Evolutionary conservation across 1,139 yeast genomes (phyloP).

Genomic region (Saccharomyces hybrid): DNA sequence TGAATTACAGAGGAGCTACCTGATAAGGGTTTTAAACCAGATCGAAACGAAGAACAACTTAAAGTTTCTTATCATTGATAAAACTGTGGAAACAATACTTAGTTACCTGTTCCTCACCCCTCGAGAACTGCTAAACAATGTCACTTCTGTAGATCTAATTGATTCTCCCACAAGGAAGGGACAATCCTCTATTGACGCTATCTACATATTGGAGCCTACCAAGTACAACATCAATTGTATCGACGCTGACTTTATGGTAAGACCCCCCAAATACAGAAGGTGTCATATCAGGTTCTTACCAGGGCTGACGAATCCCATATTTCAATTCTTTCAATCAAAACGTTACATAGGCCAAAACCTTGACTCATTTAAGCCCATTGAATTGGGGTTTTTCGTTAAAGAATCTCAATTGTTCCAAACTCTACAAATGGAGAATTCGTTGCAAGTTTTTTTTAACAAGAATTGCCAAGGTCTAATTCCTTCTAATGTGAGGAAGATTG

Average conservation of each 20-base stretch:
- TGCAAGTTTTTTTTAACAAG: slow-evolving; percentile 68
- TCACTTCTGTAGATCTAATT: slow-evolving; percentile 46
- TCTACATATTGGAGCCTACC: slow-evolving; percentile 53
- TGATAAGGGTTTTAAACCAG: slow-evolving; percentile 21
- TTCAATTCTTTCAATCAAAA: slow-evolving; percentile 27
- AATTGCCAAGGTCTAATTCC: slow-evolving; percentile 57
- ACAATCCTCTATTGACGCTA: slow-evolving; percentile 48
- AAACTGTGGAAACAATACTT: slow-evolving; percentile 33
- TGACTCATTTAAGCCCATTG: slow-evolving; percentile 31
- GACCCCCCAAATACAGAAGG: slow-evolving; percentile 49
- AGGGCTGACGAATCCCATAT: slow-evolving; percentile 36
- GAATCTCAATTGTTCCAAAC: slow-evolving; percentile 44
- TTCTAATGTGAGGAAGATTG: slow-evolving; percentile 51
- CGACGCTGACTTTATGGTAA: slow-evolving; percentile 47
- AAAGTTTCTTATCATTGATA: slow-evolving; percentile 40
- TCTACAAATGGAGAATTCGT: slow-evolving; percentile 39
- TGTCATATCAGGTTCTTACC: slow-evolving; percentile 55
- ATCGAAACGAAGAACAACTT: slow-evolving; percentile 30
- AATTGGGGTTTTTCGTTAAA: slow-evolving; percentile 40
- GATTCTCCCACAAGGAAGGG: slow-evolving; percentile 44
- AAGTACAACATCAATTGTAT: slow-evolving; percentile 50
- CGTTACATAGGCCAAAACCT: slow-evolving; percentile 29
- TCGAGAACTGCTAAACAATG: slow-evolving; percentile 35
- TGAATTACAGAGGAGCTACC: slow-evolving; percentile 26
- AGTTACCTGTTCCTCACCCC: slow-evolving; percentile 32